These are phyloP conservation scores for Cladosporium oxysporum DNA, from an alignment of 2,329 filamentous ascomycete genomes.

Conservation along the genomic window DNA sequence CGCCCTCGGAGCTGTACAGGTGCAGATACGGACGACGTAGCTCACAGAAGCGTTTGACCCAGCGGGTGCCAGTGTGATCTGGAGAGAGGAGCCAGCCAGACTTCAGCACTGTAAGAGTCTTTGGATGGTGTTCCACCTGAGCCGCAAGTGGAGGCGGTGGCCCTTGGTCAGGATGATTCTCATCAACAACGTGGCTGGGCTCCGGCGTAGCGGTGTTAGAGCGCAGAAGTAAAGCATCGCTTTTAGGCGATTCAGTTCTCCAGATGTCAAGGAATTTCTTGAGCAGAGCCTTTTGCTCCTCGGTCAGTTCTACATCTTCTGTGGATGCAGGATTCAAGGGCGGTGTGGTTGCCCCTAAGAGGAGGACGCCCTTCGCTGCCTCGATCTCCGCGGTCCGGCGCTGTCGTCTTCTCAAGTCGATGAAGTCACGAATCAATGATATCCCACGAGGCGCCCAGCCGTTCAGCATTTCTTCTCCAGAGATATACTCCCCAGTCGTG, in stretches of 20 bases:
- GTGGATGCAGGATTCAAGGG: slow-evolving; percentile 38
- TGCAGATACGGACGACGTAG: slow-evolving; percentile 89
- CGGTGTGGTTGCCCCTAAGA: slow-evolving; percentile 45
- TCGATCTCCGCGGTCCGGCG: slow-evolving; percentile 78
- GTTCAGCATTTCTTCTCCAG: slow-evolving; percentile 84
- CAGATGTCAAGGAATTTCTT: slow-evolving; percentile 65
- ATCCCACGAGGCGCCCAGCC: slow-evolving; percentile 89
- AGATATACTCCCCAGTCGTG: slow-evolving; percentile 92
- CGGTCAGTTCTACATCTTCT: slow-evolving; percentile 22
- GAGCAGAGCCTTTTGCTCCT: slow-evolving; percentile 46
- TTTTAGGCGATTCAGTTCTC: slow-evolving; percentile 49
- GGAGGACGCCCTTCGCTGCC: slow-evolving; percentile 65
- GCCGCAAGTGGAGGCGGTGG: slow-evolving; percentile 68
- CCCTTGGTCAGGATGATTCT: slow-evolving; percentile 29
- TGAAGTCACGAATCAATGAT: slow-evolving; percentile 85
- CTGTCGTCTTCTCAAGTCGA: slow-evolving; percentile 71
- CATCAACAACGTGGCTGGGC: slow-evolving; percentile 52
- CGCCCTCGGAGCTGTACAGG: slow-evolving; percentile 82
- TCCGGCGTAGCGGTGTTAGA: slow-evolving; percentile 66
- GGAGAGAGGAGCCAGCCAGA: slow-evolving; percentile 83
- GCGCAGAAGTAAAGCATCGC: slow-evolving; percentile 49
- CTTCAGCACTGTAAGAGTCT: slow-evolving; percentile 73
- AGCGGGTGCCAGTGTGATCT: slow-evolving; percentile 74
- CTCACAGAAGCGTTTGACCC: slow-evolving; percentile 92
- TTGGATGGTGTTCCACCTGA: slow-evolving; percentile 74